Conservation (phyloP, 768 basidiomycete genomes). For the Chalciporus piperatus region DNA sequence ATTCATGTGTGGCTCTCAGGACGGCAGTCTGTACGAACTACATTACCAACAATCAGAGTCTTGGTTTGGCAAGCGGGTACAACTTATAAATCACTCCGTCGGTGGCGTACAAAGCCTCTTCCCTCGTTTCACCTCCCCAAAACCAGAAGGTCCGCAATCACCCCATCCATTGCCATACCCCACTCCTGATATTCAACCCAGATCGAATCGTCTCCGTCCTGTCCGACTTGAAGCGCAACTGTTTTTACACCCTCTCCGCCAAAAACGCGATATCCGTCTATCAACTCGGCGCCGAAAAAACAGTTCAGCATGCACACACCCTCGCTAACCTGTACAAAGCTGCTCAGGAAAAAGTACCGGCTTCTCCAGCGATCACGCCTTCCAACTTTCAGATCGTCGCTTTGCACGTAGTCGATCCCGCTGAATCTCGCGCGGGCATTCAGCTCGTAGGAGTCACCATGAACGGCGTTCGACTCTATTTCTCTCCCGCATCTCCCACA, state of each 20-base stretch:
- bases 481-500: slow-evolving; percentile 51
- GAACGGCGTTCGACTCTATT: slow-evolving; percentile 84
- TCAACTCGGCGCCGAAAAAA: slow-evolving; percentile 58
- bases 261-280: slow-evolving; percentile 67
- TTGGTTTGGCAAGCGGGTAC: slow-evolving; percentile 87
- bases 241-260: slow-evolving; percentile 74
- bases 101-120: slow-evolving; percentile 76
- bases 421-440: slow-evolving; percentile 65
- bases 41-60: slow-evolving; percentile 88
- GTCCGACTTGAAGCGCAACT: slow-evolving; percentile 65
- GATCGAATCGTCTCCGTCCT: slow-evolving; percentile 71
- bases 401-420: slow-evolving; percentile 64
- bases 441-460: slow-evolving; percentile 80
- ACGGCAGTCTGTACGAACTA: slow-evolving; percentile 88
- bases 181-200: slow-evolving; percentile 29
- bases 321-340: slow-evolving; percentile 71
- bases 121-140: slow-evolving; percentile 66
- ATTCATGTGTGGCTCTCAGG: slow-evolving; percentile 84
- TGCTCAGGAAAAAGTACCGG: slow-evolving; percentile 79
- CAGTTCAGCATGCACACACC: slow-evolving; percentile 69
- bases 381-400: slow-evolving; percentile 68
- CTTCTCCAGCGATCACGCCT: slow-evolving; percentile 67
- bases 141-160: slow-evolving; percentile 56
- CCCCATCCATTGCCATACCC: neutral
- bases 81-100: slow-evolving; percentile 84